Evolutionary conservation across 805 yeast genomes (phyloP), one percentile per base, ranked within the genome.

Genomic region (Barnettozyma pratensis): DNA sequence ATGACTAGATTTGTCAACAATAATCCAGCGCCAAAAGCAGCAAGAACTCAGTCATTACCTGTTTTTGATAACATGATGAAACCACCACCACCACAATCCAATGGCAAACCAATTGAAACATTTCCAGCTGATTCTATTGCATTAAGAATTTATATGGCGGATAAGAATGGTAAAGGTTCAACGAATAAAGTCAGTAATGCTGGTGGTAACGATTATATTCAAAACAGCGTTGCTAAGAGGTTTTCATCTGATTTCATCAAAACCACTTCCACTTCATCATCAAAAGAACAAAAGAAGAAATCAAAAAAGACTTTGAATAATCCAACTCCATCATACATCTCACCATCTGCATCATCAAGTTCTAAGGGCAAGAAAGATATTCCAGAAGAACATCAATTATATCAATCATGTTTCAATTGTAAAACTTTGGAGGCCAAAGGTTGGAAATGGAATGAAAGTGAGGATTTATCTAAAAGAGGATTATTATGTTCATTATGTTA

Each of bases 1-100:
- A 42, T 49, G 52, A 62, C 59, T 40, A 62, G 75, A 45, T 64
- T 59, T 45, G 71, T 70, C n/a, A 72, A 72, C 53, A 69, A 70
- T 39, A 66, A 61, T 36, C 75, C 75, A 4, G 76, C 76, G n/a
- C 76, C 74, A 46, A 72, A 67, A 54, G 77, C 77, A 5, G 65
- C 57, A 31, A 64, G 76, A 57, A 72, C 77, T 1, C 74, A 70
- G 53, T 73, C 77, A 2, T 55, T 73, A 38, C 77, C 77, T 19
- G 54, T 51, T 3, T 60, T 61, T 45, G 60, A 60, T 7, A 48
- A 50, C 26, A 48, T 49, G 53, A 41, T 54, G 43, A 46, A 49
- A 42, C 43, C 46, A 44, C 44, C 50, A 28, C 19, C 46, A 44
- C 35, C 37, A 8, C 12, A 30, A 31, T 26, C 45, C 6, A 42